Percentiles rank a stretch among this genome's conserved stretches.
Conservation (phyloP, 495 filamentous ascomycete species). For the Neurospora sp. region DNA sequence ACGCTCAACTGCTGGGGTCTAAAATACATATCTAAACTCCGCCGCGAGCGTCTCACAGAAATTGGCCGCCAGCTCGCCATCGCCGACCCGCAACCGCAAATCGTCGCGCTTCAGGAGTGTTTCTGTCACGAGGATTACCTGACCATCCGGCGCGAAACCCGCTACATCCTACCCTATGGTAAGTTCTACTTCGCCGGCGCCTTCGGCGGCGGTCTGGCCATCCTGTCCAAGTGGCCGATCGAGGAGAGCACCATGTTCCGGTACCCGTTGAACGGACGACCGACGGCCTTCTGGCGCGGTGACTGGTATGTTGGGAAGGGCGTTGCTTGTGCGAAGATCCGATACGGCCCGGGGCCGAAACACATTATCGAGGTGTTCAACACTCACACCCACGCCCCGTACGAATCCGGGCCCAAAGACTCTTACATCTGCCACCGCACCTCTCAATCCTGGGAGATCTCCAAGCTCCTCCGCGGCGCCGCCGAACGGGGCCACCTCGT, state of each 20-base stretch:
- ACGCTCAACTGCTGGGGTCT: conserved; percentile 96
- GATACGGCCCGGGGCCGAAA: conserved; percentile 53
- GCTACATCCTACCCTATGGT: conserved; percentile 73
- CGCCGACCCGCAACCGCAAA: conserved; percentile 60
- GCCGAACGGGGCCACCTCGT: conserved; percentile 77
- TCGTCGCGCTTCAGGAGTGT: conserved; percentile 92
- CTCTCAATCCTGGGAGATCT: conserved; percentile 95
- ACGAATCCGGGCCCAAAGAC: conserved; percentile 63
- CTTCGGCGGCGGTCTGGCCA: conserved; percentile 82
- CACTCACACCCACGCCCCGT: conserved; percentile 89
- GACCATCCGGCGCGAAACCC: conserved; percentile 65
- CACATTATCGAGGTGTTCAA: conserved; percentile 88
- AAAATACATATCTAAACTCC: conserved; percentile 73
- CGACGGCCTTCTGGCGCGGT: conserved; percentile 84
- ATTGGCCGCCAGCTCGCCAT: conserved; percentile 69
- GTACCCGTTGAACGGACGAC: conserved; percentile 90
- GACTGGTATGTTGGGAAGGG: conserved; percentile 96
- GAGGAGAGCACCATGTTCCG: conserved; percentile 76
- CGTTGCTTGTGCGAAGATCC: conserved; percentile 74
- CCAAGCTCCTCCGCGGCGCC: conserved; percentile 80
- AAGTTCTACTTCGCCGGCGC: conserved; percentile 91
- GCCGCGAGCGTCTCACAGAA: conserved; percentile 68
- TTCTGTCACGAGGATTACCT: conserved; percentile 89
- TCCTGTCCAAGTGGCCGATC: conserved; percentile 95
- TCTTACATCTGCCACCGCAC: conserved; percentile 84